Evolutionary conservation across 495 filamentous ascomycete species (phyloP), one percentile per base, ranked within the genome.

Genomic region (Pseudevernia furfuracea): DNA sequence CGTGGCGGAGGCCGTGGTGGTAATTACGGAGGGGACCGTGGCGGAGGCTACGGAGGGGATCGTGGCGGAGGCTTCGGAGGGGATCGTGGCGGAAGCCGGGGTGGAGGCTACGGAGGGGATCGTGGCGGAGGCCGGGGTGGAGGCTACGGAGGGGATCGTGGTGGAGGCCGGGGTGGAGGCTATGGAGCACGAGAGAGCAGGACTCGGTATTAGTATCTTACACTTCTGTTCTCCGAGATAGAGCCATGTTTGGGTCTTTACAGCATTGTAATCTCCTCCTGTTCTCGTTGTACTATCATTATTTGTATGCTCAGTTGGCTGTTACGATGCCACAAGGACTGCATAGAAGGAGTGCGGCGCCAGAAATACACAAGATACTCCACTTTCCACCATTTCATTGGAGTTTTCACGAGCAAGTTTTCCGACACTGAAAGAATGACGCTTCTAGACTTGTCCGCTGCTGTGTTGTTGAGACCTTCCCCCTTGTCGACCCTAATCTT

Each of bases 31-130:
- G 48, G 25, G 25, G 60, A 38, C 21, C 44, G 34, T 55, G 46
- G 46, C 4, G 36, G 61, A 53, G 37, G 36, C 12, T 28, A 4
- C 36, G 37, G 46, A 52, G 60, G 58, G 7, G 23, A 25, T 58
- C 30, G 58, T 46, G 23, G 15, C 14, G 39, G 39, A 8, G 36
- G 28, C 19, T 59, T 4, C 57, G 36, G 57, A 12, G 57, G 36
- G 36, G 36, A 15, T 28, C 17, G 19, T 19, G 43, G 39, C 23
- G 59, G 58, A 43, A 28, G 60, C 8, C 34, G 55, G 3, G 36
- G 57, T 55, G 62, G 68, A 32, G 63, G 59, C 15, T 63, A 60
- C 49, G 38, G 41, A 62, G 53, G 61, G 19, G 46, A 19, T 14
- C 43, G 41, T 30, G 28, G 44, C 11, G 41, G 59, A 38, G 59